Evolutionary conservation across 78 protist species (phyloP), one percentile per base, ranked within the genome.

Genomic region (Emiliania huxleyi): DNA sequence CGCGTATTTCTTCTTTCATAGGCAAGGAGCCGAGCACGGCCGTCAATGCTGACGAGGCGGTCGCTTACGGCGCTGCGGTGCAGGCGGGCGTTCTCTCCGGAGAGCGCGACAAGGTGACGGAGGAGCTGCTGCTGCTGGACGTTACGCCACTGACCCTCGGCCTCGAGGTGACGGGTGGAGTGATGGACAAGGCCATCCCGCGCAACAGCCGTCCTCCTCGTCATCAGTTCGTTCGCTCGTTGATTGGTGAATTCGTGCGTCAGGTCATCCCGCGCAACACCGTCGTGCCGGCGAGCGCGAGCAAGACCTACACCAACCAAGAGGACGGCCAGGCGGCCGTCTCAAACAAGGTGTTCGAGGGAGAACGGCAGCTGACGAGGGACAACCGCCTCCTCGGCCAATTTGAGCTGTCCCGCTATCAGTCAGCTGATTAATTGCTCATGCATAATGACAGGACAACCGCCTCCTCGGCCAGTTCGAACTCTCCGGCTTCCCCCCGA

Each of bases 1-100:
- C n/a, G n/a, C n/a, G n/a, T n/a, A n/a, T n/a, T n/a, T n/a, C n/a
- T n/a, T n/a, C n/a, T n/a, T n/a, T n/a, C n/a, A n/a, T n/a, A n/a
- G n/a, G n/a, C n/a, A n/a, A 97, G 96, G 99, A 97, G 90, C 97
- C 94, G 37, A 87, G 91, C 97, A 69, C 90, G 93, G 81, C 96
- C 45, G 97, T 98, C 98, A 99, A 99, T 96, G 99, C 99, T 33
- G 99, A 98, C 77, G 99, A 98, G 97, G 99, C 99, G 22, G 99
- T 99, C 37, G 99, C 99, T 84, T 98, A 99, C 95, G 99, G 99
- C 38, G 99, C 99, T 62, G 99, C 99, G 38, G 98, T 98, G 33
- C 99, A 98, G 98, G 99, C 98, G 37, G 98, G 98, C 85, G 96
- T 99, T 48, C 96, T 98, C 73, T 77, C 97, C 25, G 98, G 98